Percentiles rank a stretch among this genome's conserved stretches.
These are phyloP conservation scores for Malus asiatica DNA, from an alignment of 306 rosid genomes.

Conservation along the genomic window DNA sequence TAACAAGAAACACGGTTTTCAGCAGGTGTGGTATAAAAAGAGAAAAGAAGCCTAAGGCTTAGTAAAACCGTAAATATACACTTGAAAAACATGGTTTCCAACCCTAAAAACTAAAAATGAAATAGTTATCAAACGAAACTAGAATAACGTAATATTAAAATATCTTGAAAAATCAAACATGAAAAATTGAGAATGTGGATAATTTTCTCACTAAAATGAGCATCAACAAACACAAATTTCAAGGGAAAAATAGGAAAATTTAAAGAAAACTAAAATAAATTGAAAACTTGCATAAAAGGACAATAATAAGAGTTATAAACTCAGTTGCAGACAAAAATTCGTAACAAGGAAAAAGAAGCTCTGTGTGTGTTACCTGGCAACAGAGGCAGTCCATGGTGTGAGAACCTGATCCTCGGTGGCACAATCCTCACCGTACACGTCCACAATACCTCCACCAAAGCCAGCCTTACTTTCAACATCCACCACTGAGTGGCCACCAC, in stretches of 20 bases:
- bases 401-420: conserved; percentile 78
- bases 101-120: no score
- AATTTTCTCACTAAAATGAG: not conserved
- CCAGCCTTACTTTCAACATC: conserved; percentile 16
- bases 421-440: conserved; percentile 61
- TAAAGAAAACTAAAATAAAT: not conserved
- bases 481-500: conserved; percentile 23
- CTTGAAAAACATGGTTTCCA: no score
- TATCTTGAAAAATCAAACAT: not conserved
- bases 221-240: not conserved
- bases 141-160: not conserved
- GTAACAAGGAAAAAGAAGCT: not conserved
- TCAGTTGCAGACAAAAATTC: not conserved
- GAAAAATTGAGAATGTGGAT: no score
- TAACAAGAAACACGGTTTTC: not conserved
- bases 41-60: not conserved
- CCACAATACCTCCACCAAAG: conserved; percentile 49
- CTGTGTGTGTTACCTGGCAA: conserved; percentile 47
- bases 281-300: not conserved
- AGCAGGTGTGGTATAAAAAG: not conserved
- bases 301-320: not conserved
- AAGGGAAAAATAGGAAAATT: not conserved
- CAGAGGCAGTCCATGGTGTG: conserved; percentile 82
- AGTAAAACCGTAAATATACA: no score
- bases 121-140: no score